Percentiles rank a stretch among this genome's conserved stretches.
Conservation (phyloP, 805 yeast species). For the baker's yeast (Saccharomyces cerevisiae) region DNA sequence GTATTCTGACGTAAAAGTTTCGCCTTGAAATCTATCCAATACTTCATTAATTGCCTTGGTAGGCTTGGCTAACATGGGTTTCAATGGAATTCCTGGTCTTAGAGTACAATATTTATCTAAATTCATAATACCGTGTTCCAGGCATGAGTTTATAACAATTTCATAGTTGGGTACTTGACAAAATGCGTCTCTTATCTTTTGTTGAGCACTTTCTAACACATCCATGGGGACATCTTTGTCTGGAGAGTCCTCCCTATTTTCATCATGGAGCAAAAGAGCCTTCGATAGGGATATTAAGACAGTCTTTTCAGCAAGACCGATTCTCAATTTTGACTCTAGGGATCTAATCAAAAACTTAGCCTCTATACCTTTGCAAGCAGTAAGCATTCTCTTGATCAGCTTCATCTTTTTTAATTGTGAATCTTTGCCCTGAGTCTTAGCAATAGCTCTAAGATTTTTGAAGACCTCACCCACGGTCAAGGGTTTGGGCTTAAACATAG, state of each 20-base stretch:
- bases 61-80: constrained; percentile 98
- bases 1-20: constrained; percentile 87
- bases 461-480: constrained; percentile 69
- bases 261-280: constrained; percentile 64
- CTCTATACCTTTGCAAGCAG: constrained; percentile 78
- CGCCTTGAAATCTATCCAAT: constrained; percentile 76
- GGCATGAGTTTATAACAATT: constrained; percentile 56
- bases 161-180: constrained; percentile 89
- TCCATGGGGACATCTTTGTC: constrained; percentile 35
- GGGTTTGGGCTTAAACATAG: constrained; percentile 88
- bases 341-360: constrained; percentile 88
- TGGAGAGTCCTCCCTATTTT: constrained; percentile 14
- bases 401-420: constrained; percentile 74
- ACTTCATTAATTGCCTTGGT: constrained; percentile 91
- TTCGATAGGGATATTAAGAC: constrained; percentile 78
- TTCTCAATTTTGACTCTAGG: constrained; percentile 84
- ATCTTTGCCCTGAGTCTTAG: constrained; percentile 67
- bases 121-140: constrained; percentile 59
- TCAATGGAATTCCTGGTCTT: constrained; percentile 88
- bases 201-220: constrained; percentile 58
- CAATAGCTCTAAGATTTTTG: constrained; percentile 64
- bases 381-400: constrained; percentile 72
- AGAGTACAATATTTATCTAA: constrained; percentile 61
- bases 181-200: constrained; percentile 72
- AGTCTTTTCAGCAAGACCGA: constrained; percentile 90